Conservation (phyloP, 352 stramenopile species). For the Phytophthora sansomeana region DNA sequence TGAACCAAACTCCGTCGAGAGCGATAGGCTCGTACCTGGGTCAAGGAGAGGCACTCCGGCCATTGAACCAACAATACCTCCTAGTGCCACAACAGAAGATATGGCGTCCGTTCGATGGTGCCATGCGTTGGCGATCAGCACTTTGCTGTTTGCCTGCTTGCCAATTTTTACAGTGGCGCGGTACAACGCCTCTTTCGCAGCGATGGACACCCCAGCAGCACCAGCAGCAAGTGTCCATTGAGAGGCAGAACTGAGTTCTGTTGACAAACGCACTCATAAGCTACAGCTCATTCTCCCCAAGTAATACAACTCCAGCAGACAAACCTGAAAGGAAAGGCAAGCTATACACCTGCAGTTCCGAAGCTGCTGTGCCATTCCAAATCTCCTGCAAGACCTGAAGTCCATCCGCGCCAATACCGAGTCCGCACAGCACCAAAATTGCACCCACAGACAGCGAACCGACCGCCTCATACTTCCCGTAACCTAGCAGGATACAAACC, state of each 20-base stretch:
- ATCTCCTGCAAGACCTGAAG: slow-evolving; percentile 81
- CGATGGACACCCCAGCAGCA: slow-evolving; percentile 91
- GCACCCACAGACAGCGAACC: slow-evolving; percentile 87
- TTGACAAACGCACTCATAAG: not conserved
- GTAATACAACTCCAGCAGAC: not conserved
- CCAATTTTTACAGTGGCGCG: slow-evolving; percentile 94
- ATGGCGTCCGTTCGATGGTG: slow-evolving; percentile 93
- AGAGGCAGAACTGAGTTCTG: slow-evolving; percentile 57
- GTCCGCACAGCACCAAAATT: slow-evolving; percentile 80
- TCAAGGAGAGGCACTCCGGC: slow-evolving; percentile 74
- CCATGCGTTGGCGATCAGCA: slow-evolving; percentile 98
- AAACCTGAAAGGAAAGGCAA: slow-evolving; percentile 60
- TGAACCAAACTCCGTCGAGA: not conserved
- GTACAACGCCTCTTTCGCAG: slow-evolving; percentile 95
- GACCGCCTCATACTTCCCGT: slow-evolving; percentile 92
- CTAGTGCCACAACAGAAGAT: slow-evolving; percentile 89
- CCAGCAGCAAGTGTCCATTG: slow-evolving; percentile 82
- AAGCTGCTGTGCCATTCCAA: slow-evolving; percentile 45
- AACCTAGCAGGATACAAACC: slow-evolving; percentile 46
- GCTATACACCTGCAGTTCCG: slow-evolving; percentile 43
- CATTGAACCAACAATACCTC: slow-evolving; percentile 81
- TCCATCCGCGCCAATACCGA: slow-evolving; percentile 76
- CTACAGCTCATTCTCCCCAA: not conserved
- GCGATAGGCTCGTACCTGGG: slow-evolving; percentile 49
- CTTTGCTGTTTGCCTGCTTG: slow-evolving; percentile 93